Conservation (phyloP, 306 rosid species). For the Begonia fuchsioides region DNA sequence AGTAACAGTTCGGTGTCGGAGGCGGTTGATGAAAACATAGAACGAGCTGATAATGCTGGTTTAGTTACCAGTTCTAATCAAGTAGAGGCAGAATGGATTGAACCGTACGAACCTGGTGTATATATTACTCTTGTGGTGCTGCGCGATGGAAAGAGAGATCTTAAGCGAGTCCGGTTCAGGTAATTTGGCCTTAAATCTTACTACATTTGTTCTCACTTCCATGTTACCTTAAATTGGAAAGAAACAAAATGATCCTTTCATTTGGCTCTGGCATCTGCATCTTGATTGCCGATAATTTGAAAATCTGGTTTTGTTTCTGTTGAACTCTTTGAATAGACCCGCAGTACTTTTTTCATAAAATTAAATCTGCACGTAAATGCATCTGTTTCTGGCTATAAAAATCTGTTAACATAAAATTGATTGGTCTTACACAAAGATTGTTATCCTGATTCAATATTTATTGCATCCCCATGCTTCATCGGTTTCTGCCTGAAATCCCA, state of each 20-base stretch:
- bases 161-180: constrained; percentile 98
- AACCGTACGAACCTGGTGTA: constrained; percentile 94
- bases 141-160: constrained; percentile 72
- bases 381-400: background rate
- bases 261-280: no score
- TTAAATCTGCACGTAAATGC: background rate
- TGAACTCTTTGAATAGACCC: no score
- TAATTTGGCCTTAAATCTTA: constrained; percentile 10
- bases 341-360: background rate
- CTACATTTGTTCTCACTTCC: constrained; percentile 6
- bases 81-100: constrained; percentile 92
- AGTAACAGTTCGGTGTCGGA: no score
- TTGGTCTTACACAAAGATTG: background rate
- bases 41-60: constrained; percentile 29
- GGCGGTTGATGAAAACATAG: constrained; percentile 45
- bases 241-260: background rate
- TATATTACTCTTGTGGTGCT: constrained; percentile 90
- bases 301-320: no score
- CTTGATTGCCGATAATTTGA: no score
- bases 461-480: no score
- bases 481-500: no score
- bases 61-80: constrained; percentile 28
- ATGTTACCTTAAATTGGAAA: background rate
- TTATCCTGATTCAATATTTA: background rate
- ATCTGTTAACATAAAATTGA: background rate